These are phyloP conservation scores for Ophiognomonia clavigignenti-juglandacearum DNA, from an alignment of 2,329 filamentous ascomycete genomes.

Conservation along the genomic window DNA sequence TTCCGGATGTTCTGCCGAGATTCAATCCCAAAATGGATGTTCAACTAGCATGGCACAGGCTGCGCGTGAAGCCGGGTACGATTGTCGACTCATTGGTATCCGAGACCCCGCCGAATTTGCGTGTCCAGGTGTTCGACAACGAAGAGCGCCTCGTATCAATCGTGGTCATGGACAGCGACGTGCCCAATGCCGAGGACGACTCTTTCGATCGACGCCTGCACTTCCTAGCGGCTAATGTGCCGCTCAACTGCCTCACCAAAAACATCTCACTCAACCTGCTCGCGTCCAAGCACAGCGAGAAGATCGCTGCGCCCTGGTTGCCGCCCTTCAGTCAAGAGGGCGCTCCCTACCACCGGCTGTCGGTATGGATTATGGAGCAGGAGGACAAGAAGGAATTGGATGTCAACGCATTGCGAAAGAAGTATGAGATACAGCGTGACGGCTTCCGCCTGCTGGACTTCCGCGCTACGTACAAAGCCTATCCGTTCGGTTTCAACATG, in stretches of 20 bases:
- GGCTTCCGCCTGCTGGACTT: constrained; percentile 73
- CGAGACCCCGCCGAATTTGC: constrained; percentile 68
- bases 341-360: constrained; percentile 82
- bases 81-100: constrained; percentile 71
- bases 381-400: constrained; percentile 55
- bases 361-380: constrained; percentile 81
- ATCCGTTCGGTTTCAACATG: constrained; percentile 75
- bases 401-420: constrained; percentile 48
- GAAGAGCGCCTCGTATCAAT: constrained; percentile 80
- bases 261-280: constrained; percentile 13
- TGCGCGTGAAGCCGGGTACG: constrained; percentile 68
- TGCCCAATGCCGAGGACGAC: constrained; percentile 73
- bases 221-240: constrained; percentile 70
- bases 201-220: constrained; percentile 78
- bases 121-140: constrained; percentile 78
- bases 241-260: constrained; percentile 30
- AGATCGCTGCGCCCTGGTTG: constrained; percentile 76
- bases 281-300: constrained; percentile 41
- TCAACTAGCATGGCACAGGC: constrained; percentile 70
- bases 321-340: constrained; percentile 87
- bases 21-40: constrained; percentile 77
- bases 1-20: constrained; percentile 81
- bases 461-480: constrained; percentile 62
- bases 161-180: constrained; percentile 83
- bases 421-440: constrained; percentile 48